Evolutionary conservation across 805 yeast genomes (phyloP).

Genomic region (Spathaspora sp.): DNA sequence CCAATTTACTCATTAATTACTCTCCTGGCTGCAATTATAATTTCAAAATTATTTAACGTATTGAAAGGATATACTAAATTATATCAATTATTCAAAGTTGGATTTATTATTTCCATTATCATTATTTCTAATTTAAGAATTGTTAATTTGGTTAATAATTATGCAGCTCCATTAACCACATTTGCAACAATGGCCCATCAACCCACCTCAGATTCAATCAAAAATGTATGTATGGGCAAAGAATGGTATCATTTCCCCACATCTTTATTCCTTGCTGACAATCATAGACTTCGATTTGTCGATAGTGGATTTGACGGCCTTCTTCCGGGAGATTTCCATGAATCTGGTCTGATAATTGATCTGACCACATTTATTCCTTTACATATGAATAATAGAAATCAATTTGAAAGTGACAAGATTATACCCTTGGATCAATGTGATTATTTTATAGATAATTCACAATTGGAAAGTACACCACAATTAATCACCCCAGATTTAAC

Average conservation of each 20-base stretch:
- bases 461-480: conserved; percentile 22
- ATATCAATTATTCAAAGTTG: background rate
- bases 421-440: conserved; percentile 53
- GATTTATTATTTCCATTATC: conserved; percentile 1
- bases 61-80: background rate
- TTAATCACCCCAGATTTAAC: conserved; percentile 21
- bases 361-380: conserved; percentile 49
- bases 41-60: conserved; percentile 12
- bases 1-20: conserved; percentile 75
- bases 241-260: conserved; percentile 95
- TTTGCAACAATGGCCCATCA: conserved; percentile 34
- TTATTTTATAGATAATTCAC: conserved; percentile 63
- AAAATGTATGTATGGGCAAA: conserved; percentile 81
- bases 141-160: conserved; percentile 58
- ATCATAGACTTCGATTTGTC: conserved; percentile 63
- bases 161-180: conserved; percentile 67
- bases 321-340: conserved; percentile 82
- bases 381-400: conserved; percentile 74
- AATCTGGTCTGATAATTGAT: conserved; percentile 19
- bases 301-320: conserved; percentile 80
- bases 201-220: background rate
- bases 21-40: conserved; percentile 56
- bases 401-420: conserved; percentile 59
- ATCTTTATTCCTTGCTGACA: conserved; percentile 72
- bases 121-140: conserved; percentile 45